These are phyloP conservation scores for Filosporella fistucella DNA, from an alignment of 495 filamentous ascomycete genomes.

Conservation along the genomic window DNA sequence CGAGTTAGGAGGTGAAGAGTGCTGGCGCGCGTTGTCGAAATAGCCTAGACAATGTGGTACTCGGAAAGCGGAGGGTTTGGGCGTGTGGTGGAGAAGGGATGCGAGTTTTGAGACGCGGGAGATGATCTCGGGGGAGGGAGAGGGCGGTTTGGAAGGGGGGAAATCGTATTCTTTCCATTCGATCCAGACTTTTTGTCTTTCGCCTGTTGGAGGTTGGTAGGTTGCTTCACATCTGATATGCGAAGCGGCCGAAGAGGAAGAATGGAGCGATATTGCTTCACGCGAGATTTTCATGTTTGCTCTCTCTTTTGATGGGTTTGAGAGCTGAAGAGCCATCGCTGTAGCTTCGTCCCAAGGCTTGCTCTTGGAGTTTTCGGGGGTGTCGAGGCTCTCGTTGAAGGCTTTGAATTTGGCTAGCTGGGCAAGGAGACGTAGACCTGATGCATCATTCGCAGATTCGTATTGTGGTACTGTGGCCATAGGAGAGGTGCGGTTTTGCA, in stretches of 20 bases:
- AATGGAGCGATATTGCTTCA: slow-evolving; percentile 17
- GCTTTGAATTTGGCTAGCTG: slow-evolving; percentile 44
- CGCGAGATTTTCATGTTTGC: slow-evolving; percentile 28
- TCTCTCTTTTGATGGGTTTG: slow-evolving; percentile 24
- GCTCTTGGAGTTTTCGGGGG: slow-evolving; percentile 28
- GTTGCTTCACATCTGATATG: slow-evolving; percentile 33
- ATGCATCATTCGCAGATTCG: slow-evolving; percentile 25
- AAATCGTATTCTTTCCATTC: slow-evolving; percentile 44
- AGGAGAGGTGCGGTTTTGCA: slow-evolving; percentile 7
- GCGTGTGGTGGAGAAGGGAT: slow-evolving; percentile 33
- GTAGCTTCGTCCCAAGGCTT: slow-evolving; percentile 21
- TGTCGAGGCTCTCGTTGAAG: slow-evolving; percentile 40
- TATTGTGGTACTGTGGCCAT: slow-evolving; percentile 27
- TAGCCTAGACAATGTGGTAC: slow-evolving; percentile 40
- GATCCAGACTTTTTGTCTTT: slow-evolving; percentile 31
- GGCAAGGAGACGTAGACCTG: slow-evolving; percentile 23
- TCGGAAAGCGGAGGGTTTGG: slow-evolving; percentile 37
- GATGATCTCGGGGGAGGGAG: slow-evolving; percentile 28
- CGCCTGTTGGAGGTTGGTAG: slow-evolving; percentile 23
- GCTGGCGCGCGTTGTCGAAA: slow-evolving; percentile 31
- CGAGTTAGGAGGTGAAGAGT: not conserved
- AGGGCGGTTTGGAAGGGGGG: slow-evolving; percentile 24
- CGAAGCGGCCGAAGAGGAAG: slow-evolving; percentile 1
- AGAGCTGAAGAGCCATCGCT: slow-evolving; percentile 28
- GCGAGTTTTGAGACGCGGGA: slow-evolving; percentile 34